phyloP scores from a whole-genome alignment of 371 early-diverging fungal species.

The Cokeromyces recurvatus region DNA sequence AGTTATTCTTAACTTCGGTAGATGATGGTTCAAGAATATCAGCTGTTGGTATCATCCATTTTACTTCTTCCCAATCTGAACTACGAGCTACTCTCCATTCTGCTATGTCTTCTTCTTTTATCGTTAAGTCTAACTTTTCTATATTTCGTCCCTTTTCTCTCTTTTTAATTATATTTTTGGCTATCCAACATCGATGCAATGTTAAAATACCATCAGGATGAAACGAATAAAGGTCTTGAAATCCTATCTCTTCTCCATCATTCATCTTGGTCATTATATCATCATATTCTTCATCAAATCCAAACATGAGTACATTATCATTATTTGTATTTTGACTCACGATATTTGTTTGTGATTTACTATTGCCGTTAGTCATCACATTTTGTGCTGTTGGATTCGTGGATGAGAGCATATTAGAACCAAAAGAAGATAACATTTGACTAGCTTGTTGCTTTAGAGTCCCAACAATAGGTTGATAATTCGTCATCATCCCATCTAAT shows the following conservation, averaged over 20 bases:
- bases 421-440: slow-evolving; percentile 32
- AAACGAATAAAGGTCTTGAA: slow-evolving; percentile 57
- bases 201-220: slow-evolving; percentile 56
- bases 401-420: too few relatives aligned
- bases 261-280: slow-evolving; percentile 31
- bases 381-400: too few relatives aligned
- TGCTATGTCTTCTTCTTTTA: slow-evolving; percentile 56
- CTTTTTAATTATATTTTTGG: slow-evolving; percentile 41
- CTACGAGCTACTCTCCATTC: slow-evolving; percentile 56
- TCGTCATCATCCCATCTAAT: too few relatives aligned
- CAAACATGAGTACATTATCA: slow-evolving; percentile 37
- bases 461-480: background rate
- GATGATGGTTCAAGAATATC: background rate
- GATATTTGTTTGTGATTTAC: too few relatives aligned
- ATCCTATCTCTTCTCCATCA: slow-evolving; percentile 38
- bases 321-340: slow-evolving; percentile 24
- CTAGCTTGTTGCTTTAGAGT: slow-evolving; percentile 36
- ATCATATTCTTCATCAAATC: slow-evolving; percentile 50
- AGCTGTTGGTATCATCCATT: too few relatives aligned
- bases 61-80: slow-evolving; percentile 36
- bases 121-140: slow-evolving; percentile 45
- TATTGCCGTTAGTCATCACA: slow-evolving; percentile 23
- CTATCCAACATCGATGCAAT: slow-evolving; percentile 58
- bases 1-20: too few relatives aligned
- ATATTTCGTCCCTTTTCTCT: slow-evolving; percentile 47